Evolutionary conservation across 1,284 basidiomycete genomes (phyloP).

Genomic region (Hemileia vastatrix): DNA sequence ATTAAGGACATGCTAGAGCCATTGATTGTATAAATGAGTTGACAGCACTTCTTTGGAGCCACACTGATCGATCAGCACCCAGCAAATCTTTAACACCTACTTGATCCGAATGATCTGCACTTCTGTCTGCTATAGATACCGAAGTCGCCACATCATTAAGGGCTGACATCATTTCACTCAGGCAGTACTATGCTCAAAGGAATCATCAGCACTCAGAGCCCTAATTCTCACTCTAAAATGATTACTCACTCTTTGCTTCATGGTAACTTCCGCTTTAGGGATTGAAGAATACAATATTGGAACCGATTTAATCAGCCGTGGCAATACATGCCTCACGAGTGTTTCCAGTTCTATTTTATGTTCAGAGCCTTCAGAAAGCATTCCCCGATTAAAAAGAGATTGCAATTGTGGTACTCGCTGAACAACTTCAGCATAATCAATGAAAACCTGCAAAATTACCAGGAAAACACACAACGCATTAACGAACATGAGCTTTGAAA

Average conservation of each 20-base stretch:
- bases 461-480: not conserved
- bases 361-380: not conserved
- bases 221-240: not conserved
- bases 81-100: not conserved
- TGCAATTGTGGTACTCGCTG: slow-evolving; percentile 8
- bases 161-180: slow-evolving; percentile 24
- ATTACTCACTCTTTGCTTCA: not conserved
- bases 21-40: not conserved
- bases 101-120: not conserved
- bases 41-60: not conserved
- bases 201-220: not conserved
- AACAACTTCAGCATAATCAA: slow-evolving; percentile 15
- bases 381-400: not conserved
- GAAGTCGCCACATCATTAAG: slow-evolving; percentile 5
- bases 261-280: not conserved
- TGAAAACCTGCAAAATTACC: slow-evolving; percentile 5
- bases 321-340: no score
- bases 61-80: not conserved
- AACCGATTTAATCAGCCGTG: no score
- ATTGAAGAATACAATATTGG: slow-evolving; percentile 3
- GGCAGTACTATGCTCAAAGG: slow-evolving; percentile 3
- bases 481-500: not conserved
- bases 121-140: not conserved
- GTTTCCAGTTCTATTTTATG: not conserved
- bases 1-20: no score